Base-by-base conservation (phyloP, 768 basidiomycete genomes). In the Boletales sp. region DNA sequence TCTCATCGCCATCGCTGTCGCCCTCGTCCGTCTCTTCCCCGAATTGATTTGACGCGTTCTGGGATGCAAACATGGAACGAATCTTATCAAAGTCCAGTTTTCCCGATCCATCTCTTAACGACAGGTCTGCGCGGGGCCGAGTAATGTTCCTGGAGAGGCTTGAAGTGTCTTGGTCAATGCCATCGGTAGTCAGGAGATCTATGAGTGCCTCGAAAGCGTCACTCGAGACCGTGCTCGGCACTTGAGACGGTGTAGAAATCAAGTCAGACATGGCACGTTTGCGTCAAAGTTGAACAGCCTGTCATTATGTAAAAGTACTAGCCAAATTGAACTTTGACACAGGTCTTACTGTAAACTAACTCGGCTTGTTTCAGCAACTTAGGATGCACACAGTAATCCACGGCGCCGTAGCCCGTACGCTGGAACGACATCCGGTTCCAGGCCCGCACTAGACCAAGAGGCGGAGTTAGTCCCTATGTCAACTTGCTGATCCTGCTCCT, bases 1-100 rank as follows among this genome's bases (percentile, higher is more conserved):
- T 21, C 21, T 21, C 21, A 12, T 64, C 56, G 19, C 62, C 62
- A 5, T 62, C 56, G 19, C 52, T 64, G 40, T 55, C 53, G 7
- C 40, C 45, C 11, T 62, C 56, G 11, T 56, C 52, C 14, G 8
- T 47, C 29, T 41, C 47, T n/a, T 48, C 36, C 5, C 7, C 12
- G 13, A 40, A 8, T 29, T 10, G 35, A 8, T 37, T 45, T 5
- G 15, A 24, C 10, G n/a, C 37, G 36, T 57, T 51, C 24, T 67
- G 62, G 0, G 41, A 41, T 19, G 55, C 39, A 30, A 63, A 69
- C 60, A 69, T 62, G 6, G 29, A 37, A 10, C 65, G 67, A 45
- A 67, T 63, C 54, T 65, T 67, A 32, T 60, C 58, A 50, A 56
- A 69, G 21, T 69, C 67, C 12, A 67, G 55, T 57, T 53, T 69